phyloP scores from a whole-genome alignment of 495 filamentous ascomycete genomes.

The Xylaria castorea region DNA sequence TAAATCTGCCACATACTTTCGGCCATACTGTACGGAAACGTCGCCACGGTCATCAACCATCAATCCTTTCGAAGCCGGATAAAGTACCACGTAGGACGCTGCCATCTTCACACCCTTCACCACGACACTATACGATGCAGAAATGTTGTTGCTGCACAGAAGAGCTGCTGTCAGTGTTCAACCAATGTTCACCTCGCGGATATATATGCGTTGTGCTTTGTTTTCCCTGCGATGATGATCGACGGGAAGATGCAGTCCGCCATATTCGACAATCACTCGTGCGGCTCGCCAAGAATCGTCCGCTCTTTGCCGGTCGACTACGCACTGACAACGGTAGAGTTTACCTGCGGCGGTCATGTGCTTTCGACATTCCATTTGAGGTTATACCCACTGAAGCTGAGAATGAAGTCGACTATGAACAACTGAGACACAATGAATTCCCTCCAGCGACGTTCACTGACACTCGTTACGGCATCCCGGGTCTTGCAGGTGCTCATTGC shows the following conservation, averaged over 20 bases:
- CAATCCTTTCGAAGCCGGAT: slow-evolving; percentile 1
- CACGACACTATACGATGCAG: slow-evolving; percentile 19
- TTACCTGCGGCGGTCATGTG: slow-evolving; percentile 36
- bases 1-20: slow-evolving; percentile 17
- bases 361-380: slow-evolving; percentile 40
- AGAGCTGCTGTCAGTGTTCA: slow-evolving; percentile 43
- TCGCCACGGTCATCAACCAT: slow-evolving; percentile 10
- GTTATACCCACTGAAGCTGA: slow-evolving; percentile 30
- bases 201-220: slow-evolving; percentile 46
- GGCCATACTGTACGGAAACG: slow-evolving; percentile 24
- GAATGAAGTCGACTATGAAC: slow-evolving; percentile 35
- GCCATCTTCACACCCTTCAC: not conserved
- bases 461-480: slow-evolving; percentile 32
- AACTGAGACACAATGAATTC: slow-evolving; percentile 38
- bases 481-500: slow-evolving; percentile 29
- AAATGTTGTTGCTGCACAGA: slow-evolving; percentile 17
- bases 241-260: slow-evolving; percentile 32
- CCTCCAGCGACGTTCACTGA: slow-evolving; percentile 40
- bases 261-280: slow-evolving; percentile 38
- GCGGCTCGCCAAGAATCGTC: slow-evolving; percentile 36
- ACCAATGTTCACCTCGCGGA: slow-evolving; percentile 43
- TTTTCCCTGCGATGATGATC: slow-evolving; percentile 41
- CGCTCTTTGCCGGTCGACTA: slow-evolving; percentile 45
- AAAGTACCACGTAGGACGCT: slow-evolving; percentile 18
- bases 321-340: slow-evolving; percentile 38